phyloP scores from a whole-genome alignment of 129 eudicot genomes.

The Kitagawia praeruptora region DNA sequence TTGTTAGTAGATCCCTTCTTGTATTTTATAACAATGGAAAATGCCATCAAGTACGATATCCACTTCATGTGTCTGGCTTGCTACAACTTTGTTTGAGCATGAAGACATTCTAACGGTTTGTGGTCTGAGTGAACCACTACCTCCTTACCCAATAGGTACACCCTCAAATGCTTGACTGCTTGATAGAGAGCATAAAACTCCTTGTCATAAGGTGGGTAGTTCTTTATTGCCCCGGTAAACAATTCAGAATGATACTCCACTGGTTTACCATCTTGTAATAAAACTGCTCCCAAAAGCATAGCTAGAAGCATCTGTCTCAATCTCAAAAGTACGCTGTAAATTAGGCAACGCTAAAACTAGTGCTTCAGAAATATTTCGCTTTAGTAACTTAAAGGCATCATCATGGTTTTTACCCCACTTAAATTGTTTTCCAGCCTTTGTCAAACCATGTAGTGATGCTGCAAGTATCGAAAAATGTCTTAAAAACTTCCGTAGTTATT shows the following conservation, averaged over 20 bases:
- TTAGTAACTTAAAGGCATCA: constrained; percentile 6
- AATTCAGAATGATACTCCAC: constrained; percentile 16
- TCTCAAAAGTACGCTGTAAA: constrained; percentile 9
- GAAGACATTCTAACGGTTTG: no score
- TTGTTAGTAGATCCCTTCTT: no score
- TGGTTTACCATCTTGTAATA: constrained; percentile 16
- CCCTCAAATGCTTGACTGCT: no score
- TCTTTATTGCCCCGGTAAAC: constrained; percentile 6
- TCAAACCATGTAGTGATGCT: constrained; percentile 12
- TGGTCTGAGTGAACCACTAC: no score
- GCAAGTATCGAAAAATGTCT: constrained; percentile 8
- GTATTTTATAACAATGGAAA: no score
- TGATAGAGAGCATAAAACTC: no score
- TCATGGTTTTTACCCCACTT: constrained; percentile 11
- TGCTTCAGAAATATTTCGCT: constrained; percentile 12
- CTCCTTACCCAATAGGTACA: no score
- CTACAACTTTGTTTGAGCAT: no score
- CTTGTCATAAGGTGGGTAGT: no score
- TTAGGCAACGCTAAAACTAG: constrained; percentile 16
- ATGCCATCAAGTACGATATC: no score
- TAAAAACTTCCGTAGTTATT: constrained; percentile 15
- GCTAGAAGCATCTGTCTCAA: constrained; percentile 18
- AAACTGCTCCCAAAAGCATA: constrained; percentile 2
- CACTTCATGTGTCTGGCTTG: no score
- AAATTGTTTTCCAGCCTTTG: constrained; percentile 2